Base-by-base conservation (phyloP, 805 yeast species). In the Kodamaea hsintzibuensis region DNA sequence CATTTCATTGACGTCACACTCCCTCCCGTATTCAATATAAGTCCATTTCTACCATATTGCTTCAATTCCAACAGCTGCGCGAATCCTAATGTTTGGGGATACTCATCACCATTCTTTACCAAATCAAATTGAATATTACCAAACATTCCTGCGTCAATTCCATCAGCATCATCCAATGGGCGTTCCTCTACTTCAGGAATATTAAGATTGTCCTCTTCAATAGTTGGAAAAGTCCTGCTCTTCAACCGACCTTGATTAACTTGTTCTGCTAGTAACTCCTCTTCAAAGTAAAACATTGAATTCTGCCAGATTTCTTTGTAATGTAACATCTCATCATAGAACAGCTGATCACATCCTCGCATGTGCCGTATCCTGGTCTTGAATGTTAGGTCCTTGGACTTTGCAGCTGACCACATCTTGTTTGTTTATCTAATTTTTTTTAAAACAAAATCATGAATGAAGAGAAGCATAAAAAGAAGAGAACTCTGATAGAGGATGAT, bases 1-100 rank as follows among this genome's bases (percentile, higher is more conserved):
- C 90, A 86, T 8, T 79, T 77, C 54, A 80, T 61, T 17, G 82
- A 79, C 0, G 87, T 78, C 0, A 84, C 70, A 7, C 77, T 65
- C 0, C 82, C 82, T 0, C 88, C 88, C 0, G 76, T 69, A 58
- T 82, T 81, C 14, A 80, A 48, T 1, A 81, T 68, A 8, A 72
- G 61, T 0, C 81, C 81, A 14, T 62, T 66, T 27, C 80, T 67
- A 1, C 30, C 48, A 7, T 47, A 18, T n/a, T 47, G 39, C 12
- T 39, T 9, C 57, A 60, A 25, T 51, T 56, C 16, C 58, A 60
- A 12, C 19, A 27, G 37, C 16, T 51, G 33, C 7, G 51, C 55
- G 18, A 33, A 45, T 17, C 39, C 22, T 22, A 53, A 45, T 18
- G 16, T 2, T 2, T 46, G 22, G 8, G 44, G 4, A 9, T 13